Base-by-base conservation (phyloP, 2,329 filamentous ascomycete species). In the Aspergillus glaucus region DNA sequence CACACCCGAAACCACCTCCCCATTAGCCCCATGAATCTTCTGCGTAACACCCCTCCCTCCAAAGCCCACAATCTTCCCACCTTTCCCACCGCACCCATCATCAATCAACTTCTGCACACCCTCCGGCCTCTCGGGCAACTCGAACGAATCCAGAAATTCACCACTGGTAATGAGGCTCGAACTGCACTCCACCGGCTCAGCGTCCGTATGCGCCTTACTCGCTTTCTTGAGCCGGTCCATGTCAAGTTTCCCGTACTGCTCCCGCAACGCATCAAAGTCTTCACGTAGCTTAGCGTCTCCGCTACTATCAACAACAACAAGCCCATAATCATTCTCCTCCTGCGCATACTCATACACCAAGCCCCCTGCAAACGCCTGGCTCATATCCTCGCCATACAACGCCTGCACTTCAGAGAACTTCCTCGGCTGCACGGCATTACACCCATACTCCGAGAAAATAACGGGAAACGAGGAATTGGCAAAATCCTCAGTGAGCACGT, bases 111-210 rank as follows among this genome's bases (percentile, higher is more conserved):
- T 76, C 52, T 84, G 75, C 36, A 83, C 84, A 55, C 84, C 86
- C 3, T 79, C 74, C 10, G 89, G 89, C 5, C 81, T 75, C 3
- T 62, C 71, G 43, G 86, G 91, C 49, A 95, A 74, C 42, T 84
- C 85, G 74, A 95, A 97, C 76, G 88, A 86, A 67, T 74, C 84
- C 69, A 79, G 80, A 76, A 95, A 95, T 53, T 77, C 79, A 30
- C 58, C 53, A 51, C 78, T 71, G 55, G 75, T 78, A 71, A 96
- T 91, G 47, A 95, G 75, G 51, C 74, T 78, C 28, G 75, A 51
- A 54, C 72, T 73, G 75, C 92, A 96, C 49, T 70, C 75, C 30
- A 87, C 84, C 3, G 87, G 69, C 34, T 74, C 70, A 51, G 79
- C 72, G 30, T 71, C 66, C 26, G 77, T 78, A 50, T 76, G 78